phyloP scores from a whole-genome alignment of 2,329 filamentous ascomycete species.

The Saccharata proteae region DNA sequence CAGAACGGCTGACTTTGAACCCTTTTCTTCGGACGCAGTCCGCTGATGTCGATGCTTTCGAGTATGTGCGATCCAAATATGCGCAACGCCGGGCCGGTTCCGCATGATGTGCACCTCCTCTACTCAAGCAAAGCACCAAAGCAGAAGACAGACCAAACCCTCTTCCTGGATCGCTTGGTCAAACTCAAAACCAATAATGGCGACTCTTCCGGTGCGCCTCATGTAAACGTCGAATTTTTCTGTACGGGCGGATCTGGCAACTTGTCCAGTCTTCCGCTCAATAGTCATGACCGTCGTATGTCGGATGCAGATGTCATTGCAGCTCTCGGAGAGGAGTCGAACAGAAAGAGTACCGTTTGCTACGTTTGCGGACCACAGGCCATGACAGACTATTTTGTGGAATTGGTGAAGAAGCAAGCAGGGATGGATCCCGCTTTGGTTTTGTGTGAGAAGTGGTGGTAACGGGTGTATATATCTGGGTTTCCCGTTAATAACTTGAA shows the following conservation, averaged over 20 bases:
- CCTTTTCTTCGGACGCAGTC: slow-evolving; percentile 31
- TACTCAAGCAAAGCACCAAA: slow-evolving; percentile 45
- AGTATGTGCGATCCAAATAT: slow-evolving; percentile 40
- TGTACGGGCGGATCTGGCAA: no score
- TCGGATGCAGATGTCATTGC: slow-evolving; percentile 22
- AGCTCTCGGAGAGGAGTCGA: slow-evolving; percentile 20
- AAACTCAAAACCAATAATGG: slow-evolving; percentile 13
- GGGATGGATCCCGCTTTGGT: slow-evolving; percentile 28
- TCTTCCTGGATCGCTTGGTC: slow-evolving; percentile 24
- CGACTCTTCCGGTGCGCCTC: no score
- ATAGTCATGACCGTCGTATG: slow-evolving; percentile 1
- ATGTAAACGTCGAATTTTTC: no score
- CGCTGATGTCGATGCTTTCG: slow-evolving; percentile 61
- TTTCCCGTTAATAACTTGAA: slow-evolving; percentile 4
- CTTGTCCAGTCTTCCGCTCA: background rate
- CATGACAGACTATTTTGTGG: slow-evolving; percentile 37
- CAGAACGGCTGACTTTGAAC: background rate
- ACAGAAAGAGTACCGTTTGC: slow-evolving; percentile 24
- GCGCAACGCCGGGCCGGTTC: slow-evolving; percentile 20
- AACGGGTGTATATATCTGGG: slow-evolving; percentile 4
- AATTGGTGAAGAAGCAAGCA: slow-evolving; percentile 24
- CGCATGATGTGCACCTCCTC: slow-evolving; percentile 44
- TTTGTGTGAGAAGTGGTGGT: slow-evolving; percentile 43
- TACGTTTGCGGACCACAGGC: slow-evolving; percentile 37
- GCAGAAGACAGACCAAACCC: slow-evolving; percentile 16